A percentile compares a stretch with the other conserved stretches of the same genome.
phyloP scores from a whole-genome alignment of 805 yeast species.

The Spathaspora arborariae region DNA sequence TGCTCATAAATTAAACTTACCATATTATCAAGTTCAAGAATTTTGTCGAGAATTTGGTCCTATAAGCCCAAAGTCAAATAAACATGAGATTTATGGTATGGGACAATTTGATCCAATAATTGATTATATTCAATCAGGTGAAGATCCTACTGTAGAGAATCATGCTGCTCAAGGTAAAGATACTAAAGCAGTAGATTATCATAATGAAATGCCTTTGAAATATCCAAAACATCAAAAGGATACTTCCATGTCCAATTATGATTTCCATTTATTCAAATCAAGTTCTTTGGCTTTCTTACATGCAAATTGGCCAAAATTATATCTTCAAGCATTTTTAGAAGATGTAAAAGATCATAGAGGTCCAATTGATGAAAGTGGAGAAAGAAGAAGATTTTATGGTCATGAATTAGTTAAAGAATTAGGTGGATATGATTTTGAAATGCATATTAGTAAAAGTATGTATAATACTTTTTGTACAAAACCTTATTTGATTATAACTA shows the following conservation, averaged over 20 bases:
- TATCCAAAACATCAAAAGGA: constrained; percentile 22
- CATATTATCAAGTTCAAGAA: constrained; percentile 36
- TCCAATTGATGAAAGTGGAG: constrained; percentile 14
- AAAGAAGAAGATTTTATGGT: constrained; percentile 26
- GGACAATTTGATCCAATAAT: constrained; percentile 36
- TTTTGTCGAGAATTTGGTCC: constrained; percentile 37
- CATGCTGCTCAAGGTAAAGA: neutral
- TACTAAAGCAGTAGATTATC: constrained; percentile 7
- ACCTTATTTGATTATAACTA: constrained; percentile 14
- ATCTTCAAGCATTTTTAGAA: constrained; percentile 19
- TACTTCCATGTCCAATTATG: constrained; percentile 19
- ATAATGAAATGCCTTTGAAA: constrained; percentile 13
- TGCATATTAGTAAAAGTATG: constrained; percentile 21
- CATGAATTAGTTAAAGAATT: constrained; percentile 21
- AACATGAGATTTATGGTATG: constrained; percentile 31
- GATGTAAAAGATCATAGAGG: constrained; percentile 25
- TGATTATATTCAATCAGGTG: constrained; percentile 20
- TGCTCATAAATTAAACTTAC: constrained; percentile 32
- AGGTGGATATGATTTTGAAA: constrained; percentile 26
- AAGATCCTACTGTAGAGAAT: constrained; percentile 7
- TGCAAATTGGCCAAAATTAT: constrained; percentile 37
- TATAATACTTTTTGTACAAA: constrained; percentile 29
- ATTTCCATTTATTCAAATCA: constrained; percentile 25
- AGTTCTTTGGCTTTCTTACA: constrained; percentile 29
- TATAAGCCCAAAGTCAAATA: constrained; percentile 13